Evolutionary conservation across 345 rosid species (phyloP).

Genomic region (Clarkia xantiana): DNA sequence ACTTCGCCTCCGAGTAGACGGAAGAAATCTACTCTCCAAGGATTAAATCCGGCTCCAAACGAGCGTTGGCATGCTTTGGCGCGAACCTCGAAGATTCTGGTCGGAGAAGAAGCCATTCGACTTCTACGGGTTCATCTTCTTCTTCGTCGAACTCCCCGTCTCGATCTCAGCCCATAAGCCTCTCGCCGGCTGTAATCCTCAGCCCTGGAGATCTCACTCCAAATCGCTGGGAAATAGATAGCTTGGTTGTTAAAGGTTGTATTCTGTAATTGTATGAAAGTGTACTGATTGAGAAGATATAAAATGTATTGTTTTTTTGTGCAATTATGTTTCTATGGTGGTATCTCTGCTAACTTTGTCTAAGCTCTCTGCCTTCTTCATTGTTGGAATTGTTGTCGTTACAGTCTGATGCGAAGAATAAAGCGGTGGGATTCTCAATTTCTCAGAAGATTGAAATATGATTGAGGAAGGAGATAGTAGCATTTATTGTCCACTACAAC

Average conservation of each 20-base stretch:
- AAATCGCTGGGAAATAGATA: constrained; percentile 44
- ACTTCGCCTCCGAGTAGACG: constrained; percentile 36
- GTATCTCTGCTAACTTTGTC: constrained; percentile 63
- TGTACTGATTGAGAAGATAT: no score
- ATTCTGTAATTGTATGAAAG: no score
- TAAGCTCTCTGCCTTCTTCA: constrained; percentile 63
- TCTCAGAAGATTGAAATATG: constrained; percentile 53
- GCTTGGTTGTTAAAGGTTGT: no score
- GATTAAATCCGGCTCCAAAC: constrained; percentile 59
- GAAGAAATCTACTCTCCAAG: constrained; percentile 89
- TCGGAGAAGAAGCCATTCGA: constrained; percentile 30
- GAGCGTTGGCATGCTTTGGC: constrained; percentile 27
- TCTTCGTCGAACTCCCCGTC: constrained; percentile 65
- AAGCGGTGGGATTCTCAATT: constrained; percentile 57
- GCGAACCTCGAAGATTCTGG: constrained; percentile 19
- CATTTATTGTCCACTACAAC: no score
- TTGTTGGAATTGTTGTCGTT: constrained; percentile 63
- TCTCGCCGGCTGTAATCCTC: constrained; percentile 69
- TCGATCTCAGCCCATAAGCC: constrained; percentile 61
- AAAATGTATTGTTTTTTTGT: no score
- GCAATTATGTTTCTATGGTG: no score
- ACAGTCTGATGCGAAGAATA: constrained; percentile 58
- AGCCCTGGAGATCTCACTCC: constrained; percentile 39
- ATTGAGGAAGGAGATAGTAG: constrained; percentile 13
- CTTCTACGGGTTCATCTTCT: constrained; percentile 41